Conservation (phyloP, 2,329 filamentous ascomycete species). For the Claviceps africana region DNA sequence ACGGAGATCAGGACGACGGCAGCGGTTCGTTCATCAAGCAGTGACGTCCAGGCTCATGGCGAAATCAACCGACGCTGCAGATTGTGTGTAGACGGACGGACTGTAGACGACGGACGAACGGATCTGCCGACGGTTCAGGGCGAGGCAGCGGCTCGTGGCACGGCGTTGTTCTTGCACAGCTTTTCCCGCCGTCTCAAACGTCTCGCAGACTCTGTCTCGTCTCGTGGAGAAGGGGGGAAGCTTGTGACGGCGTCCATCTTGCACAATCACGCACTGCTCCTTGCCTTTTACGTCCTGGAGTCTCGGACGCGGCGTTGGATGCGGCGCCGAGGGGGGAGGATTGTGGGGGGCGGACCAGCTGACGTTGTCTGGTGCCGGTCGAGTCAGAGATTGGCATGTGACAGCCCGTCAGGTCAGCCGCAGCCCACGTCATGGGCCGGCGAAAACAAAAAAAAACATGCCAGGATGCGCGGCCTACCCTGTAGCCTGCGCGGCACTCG, state of each 20-base stretch:
- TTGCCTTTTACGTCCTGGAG: too few species aligned
- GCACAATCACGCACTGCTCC: too few species aligned
- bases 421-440: background rate
- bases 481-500: background rate
- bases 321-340: background rate
- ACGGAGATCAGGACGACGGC: background rate
- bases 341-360: background rate
- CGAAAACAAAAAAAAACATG: background rate
- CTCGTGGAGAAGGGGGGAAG: too few species aligned
- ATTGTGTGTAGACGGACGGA: background rate
- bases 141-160: too few species aligned
- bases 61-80: background rate
- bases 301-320: background rate
- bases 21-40: background rate
- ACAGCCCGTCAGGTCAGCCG: background rate
- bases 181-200: too few species aligned
- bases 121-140: background rate
- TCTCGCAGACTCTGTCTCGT: too few species aligned
- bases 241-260: too few species aligned
- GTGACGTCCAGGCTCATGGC: background rate
- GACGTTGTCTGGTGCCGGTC: background rate
- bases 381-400: conserved; percentile 1
- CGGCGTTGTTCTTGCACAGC: too few species aligned
- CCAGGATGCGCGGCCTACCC: background rate
- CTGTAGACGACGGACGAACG: too few species aligned